Conservation (phyloP, 2,329 filamentous ascomycete species). For the Achaetomium macrosporum region DNA sequence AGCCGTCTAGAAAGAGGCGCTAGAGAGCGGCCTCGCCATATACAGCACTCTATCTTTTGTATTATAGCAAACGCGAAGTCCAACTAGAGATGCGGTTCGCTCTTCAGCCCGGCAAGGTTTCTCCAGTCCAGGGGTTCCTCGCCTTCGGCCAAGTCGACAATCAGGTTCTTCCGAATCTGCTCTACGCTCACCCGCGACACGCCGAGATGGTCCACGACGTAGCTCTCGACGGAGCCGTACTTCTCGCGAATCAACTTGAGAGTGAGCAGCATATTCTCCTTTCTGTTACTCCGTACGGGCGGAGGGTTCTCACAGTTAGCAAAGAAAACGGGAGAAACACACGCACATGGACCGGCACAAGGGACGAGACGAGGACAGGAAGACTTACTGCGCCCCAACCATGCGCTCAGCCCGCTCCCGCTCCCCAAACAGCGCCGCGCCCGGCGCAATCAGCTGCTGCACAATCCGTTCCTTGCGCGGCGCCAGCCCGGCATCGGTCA, state of each 20-base stretch:
- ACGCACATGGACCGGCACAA: background rate
- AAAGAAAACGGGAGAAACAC: background rate
- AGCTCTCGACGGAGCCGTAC: constrained; percentile 60
- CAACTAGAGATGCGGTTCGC: background rate
- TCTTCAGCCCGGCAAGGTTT: background rate
- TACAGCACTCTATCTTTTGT: constrained; percentile 4
- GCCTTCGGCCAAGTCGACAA: constrained; percentile 28
- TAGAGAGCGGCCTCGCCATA: background rate
- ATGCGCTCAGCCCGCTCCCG: constrained; percentile 39
- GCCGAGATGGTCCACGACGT: constrained; percentile 54
- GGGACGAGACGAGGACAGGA: background rate
- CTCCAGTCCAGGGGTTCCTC: constrained; percentile 13
- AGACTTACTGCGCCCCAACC: constrained; percentile 38
- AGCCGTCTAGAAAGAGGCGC: constrained; percentile 14
- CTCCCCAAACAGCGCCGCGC: constrained; percentile 45
- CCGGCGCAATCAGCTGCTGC: constrained; percentile 39
- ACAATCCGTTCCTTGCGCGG: constrained; percentile 48
- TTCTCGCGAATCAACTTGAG: constrained; percentile 50
- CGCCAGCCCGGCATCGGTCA: constrained; percentile 58
- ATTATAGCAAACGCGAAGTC: background rate
- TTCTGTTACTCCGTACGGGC: constrained; percentile 27
- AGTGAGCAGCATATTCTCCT: constrained; percentile 44
- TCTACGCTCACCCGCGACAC: constrained; percentile 51
- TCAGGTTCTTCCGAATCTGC: constrained; percentile 45
- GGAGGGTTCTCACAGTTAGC: too few relatives aligned